Conservation (phyloP, 176 grass and related monocot genomes). For the Guadua angustifolia region DNA sequence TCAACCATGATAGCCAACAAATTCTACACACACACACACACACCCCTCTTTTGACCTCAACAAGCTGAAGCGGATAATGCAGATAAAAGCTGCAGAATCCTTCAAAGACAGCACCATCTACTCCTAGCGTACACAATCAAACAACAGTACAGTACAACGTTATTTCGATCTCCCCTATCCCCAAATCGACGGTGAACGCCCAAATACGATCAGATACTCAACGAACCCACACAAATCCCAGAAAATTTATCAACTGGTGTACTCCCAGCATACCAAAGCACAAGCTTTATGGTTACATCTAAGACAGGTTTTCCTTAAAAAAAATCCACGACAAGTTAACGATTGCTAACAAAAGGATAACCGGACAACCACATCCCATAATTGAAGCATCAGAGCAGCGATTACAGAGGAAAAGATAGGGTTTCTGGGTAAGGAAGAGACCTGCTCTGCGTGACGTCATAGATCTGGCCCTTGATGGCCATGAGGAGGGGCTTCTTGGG, state of each 20-base stretch:
- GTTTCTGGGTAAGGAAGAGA: conserved; percentile 1
- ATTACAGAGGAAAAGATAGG: neutral
- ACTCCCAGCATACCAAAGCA: neutral
- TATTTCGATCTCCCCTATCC: neutral
- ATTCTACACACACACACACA: neutral
- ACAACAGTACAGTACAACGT: neutral
- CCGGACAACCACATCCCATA: neutral
- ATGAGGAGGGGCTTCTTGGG: conserved; percentile 70
- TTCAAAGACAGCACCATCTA: neutral
- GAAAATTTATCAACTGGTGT: neutral
- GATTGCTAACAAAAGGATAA: neutral
- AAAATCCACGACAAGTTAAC: neutral
- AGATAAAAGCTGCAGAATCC: neutral
- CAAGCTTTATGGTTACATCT: neutral
- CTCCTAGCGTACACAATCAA: neutral
- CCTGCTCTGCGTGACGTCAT: conserved; percentile 88
- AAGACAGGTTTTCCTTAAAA: no score
- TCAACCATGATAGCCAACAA: neutral
- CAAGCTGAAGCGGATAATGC: neutral
- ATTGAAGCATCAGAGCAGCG: neutral
- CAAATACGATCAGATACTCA: neutral
- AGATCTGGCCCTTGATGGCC: conserved; percentile 83
- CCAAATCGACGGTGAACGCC: neutral
- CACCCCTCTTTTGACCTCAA: neutral
- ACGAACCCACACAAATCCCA: neutral